A percentile compares a stretch with the other conserved stretches of the same genome.
Conservation (phyloP, 176 grass and related monocot genomes). For the Neostapfia colusana region DNA sequence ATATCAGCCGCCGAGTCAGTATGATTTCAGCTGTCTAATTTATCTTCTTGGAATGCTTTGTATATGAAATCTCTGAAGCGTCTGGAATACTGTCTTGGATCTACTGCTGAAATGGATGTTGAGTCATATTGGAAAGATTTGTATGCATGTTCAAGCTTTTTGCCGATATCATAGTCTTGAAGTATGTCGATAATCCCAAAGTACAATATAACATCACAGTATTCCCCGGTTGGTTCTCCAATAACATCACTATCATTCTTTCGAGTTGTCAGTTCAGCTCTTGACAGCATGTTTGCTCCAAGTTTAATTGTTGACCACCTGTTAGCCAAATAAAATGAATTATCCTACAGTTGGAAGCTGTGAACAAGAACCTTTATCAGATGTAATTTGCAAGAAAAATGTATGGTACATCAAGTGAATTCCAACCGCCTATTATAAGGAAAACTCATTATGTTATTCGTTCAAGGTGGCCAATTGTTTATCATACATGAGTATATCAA, state of each 20-base stretch:
- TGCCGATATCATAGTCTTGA: slow-evolving; percentile 90
- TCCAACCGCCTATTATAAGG: background rate
- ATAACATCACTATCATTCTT: slow-evolving; percentile 58
- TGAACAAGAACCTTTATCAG: slow-evolving; percentile 22
- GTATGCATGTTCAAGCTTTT: slow-evolving; percentile 84
- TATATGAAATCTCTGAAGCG: slow-evolving; percentile 87
- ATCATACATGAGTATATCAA: background rate
- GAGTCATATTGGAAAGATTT: slow-evolving; percentile 82
- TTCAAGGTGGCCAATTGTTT: slow-evolving; percentile 12
- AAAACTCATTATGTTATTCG: slow-evolving; percentile 1
- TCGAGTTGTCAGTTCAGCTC: slow-evolving; percentile 63
- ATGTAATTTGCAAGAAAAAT: slow-evolving; percentile 21
- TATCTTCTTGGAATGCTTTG: slow-evolving; percentile 80
- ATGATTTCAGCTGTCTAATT: slow-evolving; percentile 44
- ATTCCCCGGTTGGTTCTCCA: slow-evolving; percentile 72
- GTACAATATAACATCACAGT: slow-evolving; percentile 73
- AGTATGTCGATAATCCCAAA: slow-evolving; percentile 96
- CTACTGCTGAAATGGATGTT: slow-evolving; percentile 83
- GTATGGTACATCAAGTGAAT: background rate
- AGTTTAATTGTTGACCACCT: slow-evolving; percentile 74
- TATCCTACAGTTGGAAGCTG: background rate
- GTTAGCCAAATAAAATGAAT: slow-evolving; percentile 32
- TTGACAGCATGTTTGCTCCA: slow-evolving; percentile 72
- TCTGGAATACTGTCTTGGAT: slow-evolving; percentile 79
- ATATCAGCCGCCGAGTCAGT: slow-evolving; percentile 10